A percentile compares a stretch with the other conserved stretches of the same genome.
phyloP scores from a whole-genome alignment of 2,329 filamentous ascomycete genomes.

The Trichoderma pleuroti region DNA sequence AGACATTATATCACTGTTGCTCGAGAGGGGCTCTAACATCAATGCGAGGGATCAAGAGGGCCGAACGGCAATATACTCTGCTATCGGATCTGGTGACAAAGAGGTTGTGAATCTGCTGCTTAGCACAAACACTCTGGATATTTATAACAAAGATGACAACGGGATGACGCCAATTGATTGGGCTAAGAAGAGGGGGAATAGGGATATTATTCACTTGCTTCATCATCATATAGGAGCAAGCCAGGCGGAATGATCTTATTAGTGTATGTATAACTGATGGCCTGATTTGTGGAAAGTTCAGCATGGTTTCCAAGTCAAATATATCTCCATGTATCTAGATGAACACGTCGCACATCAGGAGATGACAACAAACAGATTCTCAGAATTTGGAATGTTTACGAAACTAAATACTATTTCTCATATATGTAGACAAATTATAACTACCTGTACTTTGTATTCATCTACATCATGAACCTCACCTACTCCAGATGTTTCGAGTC shows the following conservation, averaged over 20 bases:
- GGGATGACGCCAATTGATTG: not conserved
- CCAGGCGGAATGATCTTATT: not conserved
- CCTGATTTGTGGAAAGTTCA: too few species aligned
- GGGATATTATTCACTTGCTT: not conserved
- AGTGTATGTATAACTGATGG: not conserved
- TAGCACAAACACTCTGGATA: not conserved
- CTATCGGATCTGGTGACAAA: not conserved
- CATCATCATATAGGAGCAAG: not conserved
- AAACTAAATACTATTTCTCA: too few species aligned
- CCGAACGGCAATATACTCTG: not conserved
- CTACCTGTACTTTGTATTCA: too few species aligned
- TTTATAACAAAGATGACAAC: not conserved
- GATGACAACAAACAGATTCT: too few species aligned
- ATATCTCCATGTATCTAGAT: too few species aligned
- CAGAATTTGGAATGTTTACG: too few species aligned
- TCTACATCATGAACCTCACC: too few species aligned
- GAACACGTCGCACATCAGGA: too few species aligned
- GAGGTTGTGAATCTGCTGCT: not conserved
- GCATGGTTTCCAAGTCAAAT: too few species aligned
- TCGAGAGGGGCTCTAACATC: not conserved
- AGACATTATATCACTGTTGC: not conserved
- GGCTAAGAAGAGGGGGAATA: not conserved
- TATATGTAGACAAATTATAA: too few species aligned
- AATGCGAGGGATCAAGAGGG: not conserved
- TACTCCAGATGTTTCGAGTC: too few species aligned